phyloP scores from a whole-genome alignment of 2,329 filamentous ascomycete genomes.

The Aurifilum marmelostoma region DNA sequence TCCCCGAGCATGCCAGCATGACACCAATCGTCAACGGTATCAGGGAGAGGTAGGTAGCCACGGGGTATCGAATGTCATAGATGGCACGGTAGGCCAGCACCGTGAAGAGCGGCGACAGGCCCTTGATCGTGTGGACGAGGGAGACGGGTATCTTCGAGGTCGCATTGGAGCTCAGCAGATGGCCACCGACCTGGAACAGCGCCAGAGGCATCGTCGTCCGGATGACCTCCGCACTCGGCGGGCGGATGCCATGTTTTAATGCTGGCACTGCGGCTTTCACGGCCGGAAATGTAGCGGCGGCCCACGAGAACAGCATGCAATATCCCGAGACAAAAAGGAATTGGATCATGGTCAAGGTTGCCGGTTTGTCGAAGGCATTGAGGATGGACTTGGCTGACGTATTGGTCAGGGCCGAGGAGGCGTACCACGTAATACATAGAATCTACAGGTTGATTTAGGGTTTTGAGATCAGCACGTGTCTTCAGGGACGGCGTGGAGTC shows the following conservation, averaged over 20 bases:
- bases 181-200: conserved; percentile 88
- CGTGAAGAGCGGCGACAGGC: conserved; percentile 92
- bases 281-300: conserved; percentile 72
- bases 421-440: conserved; percentile 90
- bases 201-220: conserved; percentile 88
- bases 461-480: conserved; percentile 35
- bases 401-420: conserved; percentile 93
- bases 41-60: conserved; percentile 83
- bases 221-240: conserved; percentile 80
- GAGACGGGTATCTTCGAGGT: conserved; percentile 96
- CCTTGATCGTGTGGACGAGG: conserved; percentile 97
- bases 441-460: conserved; percentile 53
- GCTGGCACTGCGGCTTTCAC: conserved; percentile 75
- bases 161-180: conserved; percentile 90
- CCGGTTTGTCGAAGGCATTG: conserved; percentile 86
- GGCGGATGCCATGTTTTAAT: conserved; percentile 80
- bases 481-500: conserved; percentile 16
- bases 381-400: conserved; percentile 97
- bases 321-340: conserved; percentile 91
- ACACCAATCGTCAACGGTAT: conserved; percentile 94
- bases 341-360: conserved; percentile 89
- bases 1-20: conserved; percentile 91
- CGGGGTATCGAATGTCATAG: conserved; percentile 86
- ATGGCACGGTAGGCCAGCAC: conserved; percentile 90
- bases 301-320: conserved; percentile 78